Base-by-base conservation (phyloP, 768 basidiomycete genomes). In the Glaciozyma martinii region DNA sequence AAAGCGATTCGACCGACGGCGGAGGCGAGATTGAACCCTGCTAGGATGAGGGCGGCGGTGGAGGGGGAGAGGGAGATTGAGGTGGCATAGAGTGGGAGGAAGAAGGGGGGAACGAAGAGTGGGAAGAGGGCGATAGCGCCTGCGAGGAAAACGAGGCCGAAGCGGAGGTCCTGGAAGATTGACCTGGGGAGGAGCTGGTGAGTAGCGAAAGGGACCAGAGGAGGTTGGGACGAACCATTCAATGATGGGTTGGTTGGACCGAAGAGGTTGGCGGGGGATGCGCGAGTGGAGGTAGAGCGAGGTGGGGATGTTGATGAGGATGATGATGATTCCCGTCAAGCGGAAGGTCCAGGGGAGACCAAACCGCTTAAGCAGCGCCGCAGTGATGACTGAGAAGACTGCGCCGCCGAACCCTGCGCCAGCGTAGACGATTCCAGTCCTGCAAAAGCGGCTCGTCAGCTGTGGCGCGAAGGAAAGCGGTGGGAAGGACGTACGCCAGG, bases 61-160 rank as follows among this genome's bases (percentile, higher is more conserved):
- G 60, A 59, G 8, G 67, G 49, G 19, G 63, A 61, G 7, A 76
- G 60, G 0, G 71, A 73, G 47, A 73, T 65, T 0, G 62, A 58
- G 2, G 61, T 59, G 21, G 63, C 73, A 59, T 71, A 76, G 10
- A 76, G 55, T 0, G 75, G 75, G 5, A 75, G 56, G 65, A 75
- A 75, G 67, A 74, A 76, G 3, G 74, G 72, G 10, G 74, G 70
- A 1, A 74, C 69, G 42, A 74, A 69, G 37, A 76, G 63, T 0
- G 72, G 72, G 65, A 74, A 74, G 5, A 71, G 42, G 3, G 62
- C 71, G 23, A 74, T 53, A 0, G 69, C 55, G 9, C 60, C 61
- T 2, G 68, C 70, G n/a, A 61, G 5, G 29, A 67, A 56, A 10
- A 73, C 57, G n/a, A 67, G 57, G 3, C 52, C 30, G 56, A 74